Evolutionary conservation across 257 asterid genomes (phyloP), one percentile per base, ranked within the genome.

Genomic region (Prunella vulgaris): DNA sequence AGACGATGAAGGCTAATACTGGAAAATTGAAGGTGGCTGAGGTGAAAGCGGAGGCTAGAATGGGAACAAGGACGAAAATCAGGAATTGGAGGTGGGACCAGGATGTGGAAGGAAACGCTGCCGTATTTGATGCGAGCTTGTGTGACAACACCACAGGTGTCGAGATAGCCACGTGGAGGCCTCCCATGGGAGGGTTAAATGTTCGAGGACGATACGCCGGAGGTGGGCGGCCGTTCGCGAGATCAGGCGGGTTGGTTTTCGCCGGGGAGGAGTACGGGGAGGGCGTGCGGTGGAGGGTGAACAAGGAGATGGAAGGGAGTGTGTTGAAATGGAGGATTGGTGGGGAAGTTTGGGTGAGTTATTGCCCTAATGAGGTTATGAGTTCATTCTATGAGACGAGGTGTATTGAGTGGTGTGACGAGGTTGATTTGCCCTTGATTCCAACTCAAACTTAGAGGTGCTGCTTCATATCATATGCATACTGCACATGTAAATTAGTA

Each of bases 11-110:
- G 80, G 96, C 95, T 10, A 77, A 51, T 69, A 80, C 76, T 0
- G 92, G 84, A 17, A 81, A 87, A 1, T 0, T 58, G 7, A 89
- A 82, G 66, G 70, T 49, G 2, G 84, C 89, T 0, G 65, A 72
- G 68, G 89, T 89, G 84, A 89, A 83, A 73, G 85, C 87, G 0
- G 67, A 14, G 79, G 83, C 92, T 0, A 87, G 76, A 5, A 81
- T 82, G 85, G 82, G 84, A 2, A 86, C 84, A 0, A 81, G 77
- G 80, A 71, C 92, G 5, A 89, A 74, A 49, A 60, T 87, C 59
- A 92, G 78, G 78, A 86, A 84, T 25, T 92, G 98, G 98, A 89
- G 96, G 71, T 92, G 92, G 96, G 96, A 92, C 77, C 98, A 87
- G 28, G 98, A 92, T 22, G 87, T 80, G 64, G 96, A 92, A 6